Base-by-base conservation (phyloP, 495 filamentous ascomycete genomes). In the Darksidea phi region DNA sequence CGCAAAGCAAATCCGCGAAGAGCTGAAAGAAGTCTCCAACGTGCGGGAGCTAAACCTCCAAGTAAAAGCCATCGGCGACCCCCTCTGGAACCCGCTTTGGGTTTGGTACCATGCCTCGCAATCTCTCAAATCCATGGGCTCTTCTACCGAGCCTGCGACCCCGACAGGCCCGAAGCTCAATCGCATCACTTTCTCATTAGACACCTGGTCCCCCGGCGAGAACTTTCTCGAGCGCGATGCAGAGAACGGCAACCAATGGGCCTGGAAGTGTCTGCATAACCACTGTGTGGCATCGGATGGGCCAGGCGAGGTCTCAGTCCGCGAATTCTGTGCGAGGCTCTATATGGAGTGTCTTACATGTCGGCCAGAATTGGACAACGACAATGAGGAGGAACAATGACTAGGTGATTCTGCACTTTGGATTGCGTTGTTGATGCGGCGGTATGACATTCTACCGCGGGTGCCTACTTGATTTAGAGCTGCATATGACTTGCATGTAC, bases 21-120 rank as follows among this genome's bases (percentile, higher is more conserved):
- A 59, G 17, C 49, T 67, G 12, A 34, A 23, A 3, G 48, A 41
- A 15, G 54, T 65, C 12, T 24, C 54, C 17, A 58, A 65, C 18
- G 48, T 61, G 6, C 37, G 59, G 23, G 56, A 58, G 15, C 49
- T 69, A 0, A 63, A 63, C 36, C 53, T 69, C 17, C 61, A 66
- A 32, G 59, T 69, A 45, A 54, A 58, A 36, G 66, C 66, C 43
- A 55, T 66, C 23, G 66, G 66, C 13, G 58, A 69, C 34, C 57
- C 62, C 25, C 48, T 69, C 10, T 69, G 66, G 66, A 69, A 69
- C 45, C 66, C 66, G 25, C 54, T 69, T 8, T 69, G 62, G 62
- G 50, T 69, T 15, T 69, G 66, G 66, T 69, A 66, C 49, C 58
- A 65, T 20, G 62, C 63, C 13, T 48, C 57, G 1, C 57, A 59